Percentiles rank a stretch among this genome's conserved stretches.
Conservation (phyloP, 2,329 filamentous ascomycete genomes). For the Penicillium digitatum region DNA sequence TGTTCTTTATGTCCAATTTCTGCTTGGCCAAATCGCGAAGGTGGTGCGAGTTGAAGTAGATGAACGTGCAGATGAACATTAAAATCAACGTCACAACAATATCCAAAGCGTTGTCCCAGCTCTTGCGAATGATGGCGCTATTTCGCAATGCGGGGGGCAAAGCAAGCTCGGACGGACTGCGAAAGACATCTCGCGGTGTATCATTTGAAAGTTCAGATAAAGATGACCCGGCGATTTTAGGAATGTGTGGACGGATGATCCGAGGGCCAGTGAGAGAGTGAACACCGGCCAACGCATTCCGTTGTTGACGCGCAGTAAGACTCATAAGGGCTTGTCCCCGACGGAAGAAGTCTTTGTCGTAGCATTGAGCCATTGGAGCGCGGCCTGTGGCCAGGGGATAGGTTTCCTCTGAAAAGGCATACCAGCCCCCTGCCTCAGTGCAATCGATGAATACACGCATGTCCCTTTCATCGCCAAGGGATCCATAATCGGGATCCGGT, state of each 20-base stretch:
- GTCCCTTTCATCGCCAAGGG: slow-evolving; percentile 49
- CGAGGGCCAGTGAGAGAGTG: slow-evolving; percentile 57
- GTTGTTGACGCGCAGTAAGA: slow-evolving; percentile 47
- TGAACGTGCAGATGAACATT: slow-evolving; percentile 40
- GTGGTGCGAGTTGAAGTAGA: slow-evolving; percentile 43
- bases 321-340: slow-evolving; percentile 38
- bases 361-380: slow-evolving; percentile 56
- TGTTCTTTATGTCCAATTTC: slow-evolving; percentile 45
- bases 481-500: slow-evolving; percentile 41
- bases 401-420: slow-evolving; percentile 78
- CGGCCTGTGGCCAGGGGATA: slow-evolving; percentile 82
- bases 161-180: slow-evolving; percentile 36
- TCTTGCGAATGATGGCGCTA: slow-evolving; percentile 45
- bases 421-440: slow-evolving; percentile 85
- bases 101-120: slow-evolving; percentile 45
- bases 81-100: slow-evolving; percentile 43
- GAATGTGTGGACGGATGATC: slow-evolving; percentile 37
- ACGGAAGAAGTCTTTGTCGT: slow-evolving; percentile 49
- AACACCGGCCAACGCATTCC: slow-evolving; percentile 65
- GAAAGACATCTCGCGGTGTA: slow-evolving; percentile 36
- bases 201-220: slow-evolving; percentile 36
- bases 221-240: slow-evolving; percentile 44
- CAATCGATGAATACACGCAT: slow-evolving; percentile 79
- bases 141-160: slow-evolving; percentile 40
- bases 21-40: slow-evolving; percentile 42